Conservation (phyloP, 208 protist genomes). For the Trypanosoma mega region DNA sequence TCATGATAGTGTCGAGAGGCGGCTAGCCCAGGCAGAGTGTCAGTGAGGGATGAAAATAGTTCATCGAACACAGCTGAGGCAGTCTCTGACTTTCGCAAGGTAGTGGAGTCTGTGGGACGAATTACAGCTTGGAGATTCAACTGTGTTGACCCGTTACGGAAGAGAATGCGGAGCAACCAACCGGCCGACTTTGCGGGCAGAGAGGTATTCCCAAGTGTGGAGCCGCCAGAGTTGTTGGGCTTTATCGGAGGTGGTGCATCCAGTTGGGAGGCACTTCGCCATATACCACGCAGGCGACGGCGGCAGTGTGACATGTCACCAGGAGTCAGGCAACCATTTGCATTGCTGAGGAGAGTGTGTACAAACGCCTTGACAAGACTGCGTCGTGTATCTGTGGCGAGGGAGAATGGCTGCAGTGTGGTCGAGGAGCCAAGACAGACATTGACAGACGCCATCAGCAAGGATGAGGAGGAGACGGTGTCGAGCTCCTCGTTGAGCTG, state of each 20-base stretch:
- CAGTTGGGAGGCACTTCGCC: constrained; percentile 39
- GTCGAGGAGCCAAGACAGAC: constrained; percentile 24
- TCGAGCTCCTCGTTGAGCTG: too few relatives aligned
- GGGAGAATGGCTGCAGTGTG: constrained; percentile 25
- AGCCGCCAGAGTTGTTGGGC: not conserved
- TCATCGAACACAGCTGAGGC: constrained; percentile 31
- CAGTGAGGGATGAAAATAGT: constrained; percentile 32
- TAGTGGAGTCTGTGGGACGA: constrained; percentile 9
- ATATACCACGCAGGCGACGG: constrained; percentile 44
- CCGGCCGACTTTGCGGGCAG: constrained; percentile 29
- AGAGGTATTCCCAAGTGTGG: not conserved
- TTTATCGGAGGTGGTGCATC: constrained; percentile 31
- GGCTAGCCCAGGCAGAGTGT: constrained; percentile 35
- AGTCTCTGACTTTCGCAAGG: constrained; percentile 32
- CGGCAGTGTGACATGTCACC: constrained; percentile 32
- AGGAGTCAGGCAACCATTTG: too few relatives aligned
- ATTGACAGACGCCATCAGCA: constrained; percentile 36
- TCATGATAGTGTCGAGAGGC: constrained; percentile 45
- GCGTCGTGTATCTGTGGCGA: constrained; percentile 34
- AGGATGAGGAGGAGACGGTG: too few relatives aligned
- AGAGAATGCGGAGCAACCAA: constrained; percentile 61
- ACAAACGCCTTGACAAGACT: constrained; percentile 54
- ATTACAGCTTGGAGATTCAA: constrained; percentile 29
- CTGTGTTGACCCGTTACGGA: constrained; percentile 55
- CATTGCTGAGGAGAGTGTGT: constrained; percentile 57